Conservation (phyloP, 2,329 filamentous ascomycete genomes). For the Fusarium lateritium region DNA sequence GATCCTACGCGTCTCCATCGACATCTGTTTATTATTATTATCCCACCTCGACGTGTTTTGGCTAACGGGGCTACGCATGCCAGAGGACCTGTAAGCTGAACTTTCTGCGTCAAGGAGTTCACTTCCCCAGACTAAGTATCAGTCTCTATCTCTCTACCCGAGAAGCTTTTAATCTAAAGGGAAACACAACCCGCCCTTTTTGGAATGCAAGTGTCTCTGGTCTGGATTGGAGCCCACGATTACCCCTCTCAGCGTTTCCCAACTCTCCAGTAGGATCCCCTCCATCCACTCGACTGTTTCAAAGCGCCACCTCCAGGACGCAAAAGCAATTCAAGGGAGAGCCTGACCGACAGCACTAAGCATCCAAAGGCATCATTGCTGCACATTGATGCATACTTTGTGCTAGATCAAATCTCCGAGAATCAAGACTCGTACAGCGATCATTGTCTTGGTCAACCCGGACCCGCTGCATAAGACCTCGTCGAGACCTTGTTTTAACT, state of each 20-base stretch:
- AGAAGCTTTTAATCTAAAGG: slow-evolving; percentile 41
- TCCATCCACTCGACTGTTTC: slow-evolving; percentile 54
- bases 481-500: slow-evolving; percentile 57
- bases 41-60: slow-evolving; percentile 4
- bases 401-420: slow-evolving; percentile 59
- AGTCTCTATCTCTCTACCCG: slow-evolving; percentile 21
- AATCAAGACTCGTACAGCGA: slow-evolving; percentile 50
- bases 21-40: slow-evolving; percentile 42
- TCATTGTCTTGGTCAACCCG: slow-evolving; percentile 50
- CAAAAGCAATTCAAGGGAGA: slow-evolving; percentile 55
- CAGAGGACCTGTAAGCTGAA: slow-evolving; percentile 39
- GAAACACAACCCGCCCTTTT: slow-evolving; percentile 50
- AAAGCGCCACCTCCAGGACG: slow-evolving; percentile 53
- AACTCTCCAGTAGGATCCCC: slow-evolving; percentile 54
- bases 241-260: slow-evolving; percentile 53
- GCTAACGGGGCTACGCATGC: slow-evolving; percentile 43
- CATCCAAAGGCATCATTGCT: slow-evolving; percentile 52
- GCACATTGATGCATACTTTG: slow-evolving; percentile 51
- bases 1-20: slow-evolving; percentile 33
- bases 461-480: slow-evolving; percentile 56
- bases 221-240: slow-evolving; percentile 54
- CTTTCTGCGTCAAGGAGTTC: slow-evolving; percentile 40
- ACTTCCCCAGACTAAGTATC: slow-evolving; percentile 44
- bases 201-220: slow-evolving; percentile 58
- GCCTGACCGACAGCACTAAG: slow-evolving; percentile 51